Base-by-base conservation (phyloP, 306 rosid species). In the Betula pendula region DNA sequence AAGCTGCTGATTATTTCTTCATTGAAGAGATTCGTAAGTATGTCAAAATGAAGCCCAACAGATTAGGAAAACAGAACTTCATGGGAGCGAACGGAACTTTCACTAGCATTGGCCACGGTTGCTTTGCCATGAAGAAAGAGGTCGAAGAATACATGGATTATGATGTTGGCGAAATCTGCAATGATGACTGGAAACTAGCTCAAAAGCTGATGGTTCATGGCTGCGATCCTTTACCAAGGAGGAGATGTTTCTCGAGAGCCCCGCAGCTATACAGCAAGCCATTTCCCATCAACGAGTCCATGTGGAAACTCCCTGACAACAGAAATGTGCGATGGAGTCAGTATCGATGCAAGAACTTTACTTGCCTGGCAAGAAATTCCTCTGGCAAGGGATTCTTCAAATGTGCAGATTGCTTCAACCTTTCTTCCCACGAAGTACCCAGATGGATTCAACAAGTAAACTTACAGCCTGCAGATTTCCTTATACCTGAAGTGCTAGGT, bases 1-100 rank as follows among this genome's bases (percentile, higher is more conserved):
- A 88, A 48, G 88, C 88, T 11, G 91, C 85, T 2, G 80, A 86
- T 44, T 86, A 87, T 56, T 92, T 92, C 79, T 77, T 92, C 19
- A 75, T 86, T 17, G 93, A 92, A 72, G 97, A 92, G 84, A 85
- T 92, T 38, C 89, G 92, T 13, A 88, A 90, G 84, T 92, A 92
- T 60, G 83, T 88, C 45, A 87, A 58, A 80, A 83, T 84, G 87
- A 92, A 85, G 71, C 92, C 96, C 11, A 92, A 92, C 52, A 84
- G 90, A 78, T 73, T 92, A 56, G 81, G 84, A 7, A 92, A 92
- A 76, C 96, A 88, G 71, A 92, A 92, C 42, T 92, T 92, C 70
- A 90, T 92, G 96, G 97, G 96, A 42, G 91, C 92, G 12, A 92
- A 92, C 80, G 95, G 91, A 35, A 88, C 91, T 71, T 90, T 88